Evolutionary conservation across 2,329 filamentous ascomycete genomes (phyloP).

Genomic region (Pyrenophora teres): DNA sequence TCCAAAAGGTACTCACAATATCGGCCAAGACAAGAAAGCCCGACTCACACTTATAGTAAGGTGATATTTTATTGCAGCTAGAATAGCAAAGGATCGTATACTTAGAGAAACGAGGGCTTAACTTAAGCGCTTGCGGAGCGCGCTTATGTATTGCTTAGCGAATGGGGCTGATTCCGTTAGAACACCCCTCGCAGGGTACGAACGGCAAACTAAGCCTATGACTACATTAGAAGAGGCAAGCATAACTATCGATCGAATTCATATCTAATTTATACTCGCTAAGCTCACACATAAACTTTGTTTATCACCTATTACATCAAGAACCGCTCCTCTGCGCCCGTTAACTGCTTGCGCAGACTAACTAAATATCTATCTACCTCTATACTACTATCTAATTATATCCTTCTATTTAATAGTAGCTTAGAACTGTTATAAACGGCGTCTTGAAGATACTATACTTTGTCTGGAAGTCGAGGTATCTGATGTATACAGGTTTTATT

Average conservation of each 20-base stretch:
- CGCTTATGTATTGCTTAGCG: constrained; percentile 5
- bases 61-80: constrained; percentile 19
- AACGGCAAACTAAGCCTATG: background rate
- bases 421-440: too few relatives aligned
- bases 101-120: constrained; percentile 8
- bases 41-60: constrained; percentile 12
- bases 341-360: too few relatives aligned
- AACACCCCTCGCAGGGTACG: background rate
- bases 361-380: too few relatives aligned
- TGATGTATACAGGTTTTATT: too few relatives aligned
- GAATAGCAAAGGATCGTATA: constrained; percentile 8
- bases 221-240: background rate
- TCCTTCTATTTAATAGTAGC: too few relatives aligned
- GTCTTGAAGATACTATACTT: too few relatives aligned
- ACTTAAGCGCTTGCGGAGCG: constrained; percentile 2
- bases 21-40: constrained; percentile 5
- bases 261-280: background rate
- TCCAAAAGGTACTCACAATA: background rate
- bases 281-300: too few relatives aligned
- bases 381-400: too few relatives aligned
- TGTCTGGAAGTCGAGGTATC: too few relatives aligned
- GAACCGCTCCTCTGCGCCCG: too few relatives aligned
- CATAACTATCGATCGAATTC: background rate
- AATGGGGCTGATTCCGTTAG: constrained; percentile 4
- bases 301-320: too few relatives aligned